Base-by-base conservation (phyloP, 208 protist species). In the Acanthamoeba sp. region DNA sequence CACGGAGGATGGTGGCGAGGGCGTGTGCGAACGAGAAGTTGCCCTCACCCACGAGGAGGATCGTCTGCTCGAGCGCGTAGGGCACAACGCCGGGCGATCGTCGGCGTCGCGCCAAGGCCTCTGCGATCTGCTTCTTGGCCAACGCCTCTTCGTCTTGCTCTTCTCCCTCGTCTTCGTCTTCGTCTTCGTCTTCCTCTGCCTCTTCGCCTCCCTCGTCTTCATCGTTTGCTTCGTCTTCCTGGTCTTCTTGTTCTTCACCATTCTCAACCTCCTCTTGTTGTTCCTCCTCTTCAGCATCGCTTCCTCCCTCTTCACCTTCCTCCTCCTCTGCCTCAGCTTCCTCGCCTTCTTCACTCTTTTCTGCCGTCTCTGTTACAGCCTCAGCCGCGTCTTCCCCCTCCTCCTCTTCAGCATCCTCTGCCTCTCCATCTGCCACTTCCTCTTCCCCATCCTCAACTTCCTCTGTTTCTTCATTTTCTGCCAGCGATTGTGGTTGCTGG, bases 1-100 rank as follows among this genome's bases (percentile, higher is more conserved):
- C 52, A 2, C 32, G 52, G 9, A 90, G 84, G 7, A 66, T 48
- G 12, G 12, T 90, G 52, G 84, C 48, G 50, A 90, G 84, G 2
- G 84, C 84, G 84, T 10, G 48, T 6, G 84, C 48, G 20, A 90
- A 90, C 0, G 52, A 71, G 82, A 90, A 90, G 84, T 90, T 90
- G 84, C 84, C 84, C 34, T 90, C 84, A 52, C 84, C 84, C 27
- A 90, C 34, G 55, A 90, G 52, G 50, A 90, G 84, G 52, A 90
- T 90, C 32, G 55, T 38, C 34, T 90, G 45, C n/a, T 90, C 84
- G 24, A 90, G 29, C 32, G 20, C 12, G 84, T 90, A 90, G 12
- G 84, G 84, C 45, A 90, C 59, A 9, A 45, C 10, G 20, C 32
- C 22, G 24, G 20, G 50, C 20, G 27, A 32, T 14, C 50, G 48